Evolutionary conservation across 2,329 filamentous ascomycete species (phyloP).

Genomic region (Coniochaeta sp.): DNA sequence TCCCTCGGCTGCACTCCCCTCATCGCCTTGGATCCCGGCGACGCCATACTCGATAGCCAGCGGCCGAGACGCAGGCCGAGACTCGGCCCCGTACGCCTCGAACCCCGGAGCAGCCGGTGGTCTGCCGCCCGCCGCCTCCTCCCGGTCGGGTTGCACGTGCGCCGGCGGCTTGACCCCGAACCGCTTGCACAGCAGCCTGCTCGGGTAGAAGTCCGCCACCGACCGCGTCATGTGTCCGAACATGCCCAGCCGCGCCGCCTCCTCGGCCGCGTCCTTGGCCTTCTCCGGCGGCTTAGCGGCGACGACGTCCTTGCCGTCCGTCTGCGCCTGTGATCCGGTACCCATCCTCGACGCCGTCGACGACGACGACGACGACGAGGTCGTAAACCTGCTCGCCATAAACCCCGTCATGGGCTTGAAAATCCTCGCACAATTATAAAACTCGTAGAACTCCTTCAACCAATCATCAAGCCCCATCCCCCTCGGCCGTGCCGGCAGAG

Average conservation of each 20-base stretch:
- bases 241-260: constrained; percentile 86
- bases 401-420: constrained; percentile 88
- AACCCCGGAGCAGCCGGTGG: constrained; percentile 13
- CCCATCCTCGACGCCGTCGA: constrained; percentile 34
- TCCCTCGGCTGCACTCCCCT: constrained; percentile 2
- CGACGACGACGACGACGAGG: constrained; percentile 59
- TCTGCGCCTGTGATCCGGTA: constrained; percentile 8
- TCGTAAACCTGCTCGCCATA: constrained; percentile 92
- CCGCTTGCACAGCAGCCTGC: constrained; percentile 82
- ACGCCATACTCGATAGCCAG: constrained; percentile 7
- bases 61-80: constrained; percentile 4
- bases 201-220: constrained; percentile 66
- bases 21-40: neutral
- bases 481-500: constrained; percentile 41
- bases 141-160: constrained; percentile 53
- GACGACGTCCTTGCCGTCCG: constrained; percentile 26
- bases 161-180: constrained; percentile 80
- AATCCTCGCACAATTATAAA: constrained; percentile 56
- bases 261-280: constrained; percentile 69
- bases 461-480: constrained; percentile 61
- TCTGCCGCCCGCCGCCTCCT: constrained; percentile 17
- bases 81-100: constrained; percentile 9
- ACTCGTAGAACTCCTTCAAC: constrained; percentile 72
- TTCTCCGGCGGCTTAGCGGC: constrained; percentile 43
- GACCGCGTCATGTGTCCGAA: constrained; percentile 82